A percentile compares a stretch with the other conserved stretches of the same genome.
Evolutionary conservation across 768 basidiomycete genomes (phyloP).

Genomic region (Hypholoma sublateritium): DNA sequence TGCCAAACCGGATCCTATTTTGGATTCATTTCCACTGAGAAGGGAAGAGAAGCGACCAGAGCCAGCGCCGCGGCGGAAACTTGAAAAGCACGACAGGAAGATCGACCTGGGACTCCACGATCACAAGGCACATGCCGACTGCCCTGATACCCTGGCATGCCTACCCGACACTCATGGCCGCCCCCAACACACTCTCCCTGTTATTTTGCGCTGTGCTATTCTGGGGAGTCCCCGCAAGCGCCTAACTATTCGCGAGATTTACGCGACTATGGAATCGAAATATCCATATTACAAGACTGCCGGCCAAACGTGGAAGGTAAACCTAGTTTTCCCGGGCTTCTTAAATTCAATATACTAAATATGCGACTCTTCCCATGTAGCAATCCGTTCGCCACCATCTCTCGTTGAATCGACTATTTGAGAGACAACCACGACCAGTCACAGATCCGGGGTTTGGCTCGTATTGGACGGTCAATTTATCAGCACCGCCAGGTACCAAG

Average conservation of each 20-base stretch:
- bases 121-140: slow-evolving; percentile 70
- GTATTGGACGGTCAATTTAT: slow-evolving; percentile 87
- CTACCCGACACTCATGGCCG: slow-evolving; percentile 76
- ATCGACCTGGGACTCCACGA: slow-evolving; percentile 33
- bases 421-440: slow-evolving; percentile 77
- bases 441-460: slow-evolving; percentile 87
- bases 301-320: slow-evolving; percentile 84
- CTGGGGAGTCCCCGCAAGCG: slow-evolving; percentile 74
- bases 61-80: slow-evolving; percentile 24
- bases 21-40: not conserved
- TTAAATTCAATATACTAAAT: slow-evolving; percentile 12
- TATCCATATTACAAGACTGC: slow-evolving; percentile 81
- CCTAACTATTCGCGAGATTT: slow-evolving; percentile 82
- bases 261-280: slow-evolving; percentile 84
- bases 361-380: slow-evolving; percentile 33
- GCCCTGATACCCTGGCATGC: slow-evolving; percentile 76
- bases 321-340: slow-evolving; percentile 6
- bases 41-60: slow-evolving; percentile 13
- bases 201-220: slow-evolving; percentile 83
- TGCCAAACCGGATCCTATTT: slow-evolving; percentile 10
- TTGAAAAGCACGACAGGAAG: slow-evolving; percentile 26
- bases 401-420: slow-evolving; percentile 79
- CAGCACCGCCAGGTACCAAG: slow-evolving; percentile 85
- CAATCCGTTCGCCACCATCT: slow-evolving; percentile 89
- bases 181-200: slow-evolving; percentile 82